A percentile compares a stretch with the other conserved stretches of the same genome.
phyloP scores from a whole-genome alignment of 2,329 filamentous ascomycete species.

The Penicillium sclerotigenum region DNA sequence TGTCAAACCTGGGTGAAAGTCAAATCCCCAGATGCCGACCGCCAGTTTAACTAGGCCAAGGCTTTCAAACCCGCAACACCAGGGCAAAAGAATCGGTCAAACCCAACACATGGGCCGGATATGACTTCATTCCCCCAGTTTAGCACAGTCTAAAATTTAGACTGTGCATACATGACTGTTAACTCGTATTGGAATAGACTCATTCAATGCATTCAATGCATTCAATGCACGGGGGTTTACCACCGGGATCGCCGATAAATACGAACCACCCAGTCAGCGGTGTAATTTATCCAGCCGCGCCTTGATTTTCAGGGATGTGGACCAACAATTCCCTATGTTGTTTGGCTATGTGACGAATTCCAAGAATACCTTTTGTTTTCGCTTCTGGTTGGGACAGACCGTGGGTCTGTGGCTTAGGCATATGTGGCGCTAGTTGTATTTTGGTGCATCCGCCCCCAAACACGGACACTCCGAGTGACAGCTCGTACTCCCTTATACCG shows the following conservation, averaged over 20 bases:
- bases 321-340: neutral
- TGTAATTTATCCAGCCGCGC: slow-evolving; percentile 17
- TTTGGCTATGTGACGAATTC: neutral
- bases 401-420: slow-evolving; percentile 1
- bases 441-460: neutral
- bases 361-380: neutral
- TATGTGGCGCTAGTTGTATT: slow-evolving; percentile 6
- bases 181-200: neutral
- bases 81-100: slow-evolving; percentile 5
- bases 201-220: neutral
- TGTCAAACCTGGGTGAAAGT: neutral
- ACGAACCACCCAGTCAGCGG: slow-evolving; percentile 13
- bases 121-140: slow-evolving; percentile 8
- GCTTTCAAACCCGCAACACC: neutral
- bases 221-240: neutral
- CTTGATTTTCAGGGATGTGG: slow-evolving; percentile 2
- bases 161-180: neutral
- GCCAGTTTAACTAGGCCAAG: slow-evolving; percentile 1
- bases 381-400: neutral
- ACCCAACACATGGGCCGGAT: neutral
- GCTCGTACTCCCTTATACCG: slow-evolving; percentile 1
- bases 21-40: neutral
- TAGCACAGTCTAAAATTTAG: neutral
- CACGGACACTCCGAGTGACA: slow-evolving; percentile 8
- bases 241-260: slow-evolving; percentile 23